phyloP scores from a whole-genome alignment of 495 filamentous ascomycete genomes.

The Lasiosphaeria ovina region DNA sequence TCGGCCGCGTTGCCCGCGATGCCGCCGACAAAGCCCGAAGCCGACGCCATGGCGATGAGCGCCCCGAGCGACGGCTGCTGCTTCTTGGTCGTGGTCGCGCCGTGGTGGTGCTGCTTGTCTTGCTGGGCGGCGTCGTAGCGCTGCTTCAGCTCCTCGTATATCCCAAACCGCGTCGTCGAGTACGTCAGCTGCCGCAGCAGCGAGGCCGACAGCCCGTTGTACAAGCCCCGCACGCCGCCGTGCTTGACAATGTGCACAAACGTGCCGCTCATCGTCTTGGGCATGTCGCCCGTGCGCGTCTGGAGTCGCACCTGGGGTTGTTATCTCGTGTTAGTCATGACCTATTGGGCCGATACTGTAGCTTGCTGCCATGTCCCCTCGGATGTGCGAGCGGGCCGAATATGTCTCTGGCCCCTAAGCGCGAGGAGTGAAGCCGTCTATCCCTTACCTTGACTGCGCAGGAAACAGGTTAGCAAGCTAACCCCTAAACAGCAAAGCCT shows the following conservation, averaged over 20 bases:
- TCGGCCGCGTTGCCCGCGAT: slow-evolving; percentile 91
- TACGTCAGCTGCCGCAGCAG: slow-evolving; percentile 91
- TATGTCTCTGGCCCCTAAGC: not conserved
- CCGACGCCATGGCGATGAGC: slow-evolving; percentile 75
- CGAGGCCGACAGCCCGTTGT: slow-evolving; percentile 86
- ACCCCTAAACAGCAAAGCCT: not conserved
- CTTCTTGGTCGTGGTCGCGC: slow-evolving; percentile 35
- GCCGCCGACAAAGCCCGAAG: slow-evolving; percentile 86
- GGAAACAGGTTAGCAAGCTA: slow-evolving; percentile 21
- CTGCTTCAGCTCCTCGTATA: slow-evolving; percentile 89
- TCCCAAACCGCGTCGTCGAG: slow-evolving; percentile 87
- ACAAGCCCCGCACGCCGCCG: slow-evolving; percentile 69
- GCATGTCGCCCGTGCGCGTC: slow-evolving; percentile 65
- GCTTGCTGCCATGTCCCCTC: not conserved
- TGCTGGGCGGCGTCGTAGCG: slow-evolving; percentile 22
- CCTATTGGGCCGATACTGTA: too few species aligned
- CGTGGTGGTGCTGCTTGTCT: not conserved
- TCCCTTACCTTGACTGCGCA: slow-evolving; percentile 36
- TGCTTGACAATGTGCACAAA: slow-evolving; percentile 69
- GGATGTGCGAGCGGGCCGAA: not conserved
- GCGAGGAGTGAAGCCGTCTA: not conserved
- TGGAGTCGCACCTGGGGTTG: slow-evolving; percentile 72
- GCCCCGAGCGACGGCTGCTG: slow-evolving; percentile 61
- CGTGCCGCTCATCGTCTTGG: slow-evolving; percentile 75
- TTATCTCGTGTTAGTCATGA: slow-evolving; percentile 4